phyloP scores from a whole-genome alignment of 2,329 filamentous ascomycete species.

The Parafenestella ontariensis region DNA sequence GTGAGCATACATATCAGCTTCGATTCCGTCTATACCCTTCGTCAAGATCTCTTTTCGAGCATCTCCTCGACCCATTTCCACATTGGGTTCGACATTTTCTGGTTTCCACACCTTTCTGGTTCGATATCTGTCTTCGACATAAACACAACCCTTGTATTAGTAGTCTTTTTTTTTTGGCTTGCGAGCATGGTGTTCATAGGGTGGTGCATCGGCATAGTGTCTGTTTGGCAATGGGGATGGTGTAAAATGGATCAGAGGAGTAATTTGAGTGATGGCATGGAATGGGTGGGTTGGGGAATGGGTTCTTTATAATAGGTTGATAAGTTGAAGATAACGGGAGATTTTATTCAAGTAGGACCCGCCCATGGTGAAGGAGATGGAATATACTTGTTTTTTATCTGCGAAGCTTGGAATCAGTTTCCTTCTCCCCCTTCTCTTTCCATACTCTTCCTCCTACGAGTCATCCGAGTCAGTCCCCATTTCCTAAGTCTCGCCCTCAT shows the following conservation, averaged over 20 bases:
- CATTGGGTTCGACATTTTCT: neutral
- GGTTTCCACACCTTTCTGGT: neutral
- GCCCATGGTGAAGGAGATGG: too few species aligned
- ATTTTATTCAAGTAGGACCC: too few species aligned
- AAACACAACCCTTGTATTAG: conserved; percentile 10
- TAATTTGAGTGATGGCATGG: neutral
- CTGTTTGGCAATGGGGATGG: conserved; percentile 1
- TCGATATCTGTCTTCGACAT: neutral
- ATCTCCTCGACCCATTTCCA: neutral
- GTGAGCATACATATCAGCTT: conserved; percentile 9
- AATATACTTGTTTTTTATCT: too few species aligned
- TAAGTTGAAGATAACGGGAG: neutral
- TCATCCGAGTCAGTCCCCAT: too few species aligned
- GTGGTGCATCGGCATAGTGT: neutral
- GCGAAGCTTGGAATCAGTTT: too few species aligned
- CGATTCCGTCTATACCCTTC: conserved; percentile 11
- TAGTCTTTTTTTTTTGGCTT: conserved; percentile 4
- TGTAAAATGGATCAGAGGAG: neutral
- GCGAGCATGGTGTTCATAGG: conserved; percentile 21
- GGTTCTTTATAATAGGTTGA: neutral
- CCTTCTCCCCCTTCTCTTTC: too few species aligned
- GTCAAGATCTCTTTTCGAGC: conserved; percentile 11
- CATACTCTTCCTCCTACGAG: too few species aligned
- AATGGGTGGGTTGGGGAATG: neutral
- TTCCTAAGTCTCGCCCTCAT: too few species aligned